Conservation (phyloP, 2,329 filamentous ascomycete genomes). For the Paraphaeosphaeria minitans region DNA sequence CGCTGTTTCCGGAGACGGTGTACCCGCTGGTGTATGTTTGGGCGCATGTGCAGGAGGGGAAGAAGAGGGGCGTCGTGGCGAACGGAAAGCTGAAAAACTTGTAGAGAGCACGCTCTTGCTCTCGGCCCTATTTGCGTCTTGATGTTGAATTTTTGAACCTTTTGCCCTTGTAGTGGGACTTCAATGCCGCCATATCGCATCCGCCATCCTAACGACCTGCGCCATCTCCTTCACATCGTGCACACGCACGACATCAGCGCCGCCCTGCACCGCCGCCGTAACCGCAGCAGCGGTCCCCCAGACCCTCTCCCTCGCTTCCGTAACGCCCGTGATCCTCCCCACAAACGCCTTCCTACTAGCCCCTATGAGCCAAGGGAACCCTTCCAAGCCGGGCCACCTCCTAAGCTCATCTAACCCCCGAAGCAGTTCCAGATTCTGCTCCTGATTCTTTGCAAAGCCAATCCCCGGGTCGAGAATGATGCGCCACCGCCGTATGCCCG, state of each 20-base stretch:
- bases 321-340: slow-evolving; percentile 77
- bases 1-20: slow-evolving; percentile 46
- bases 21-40: slow-evolving; percentile 49
- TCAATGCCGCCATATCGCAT: slow-evolving; percentile 78
- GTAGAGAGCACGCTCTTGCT: background rate
- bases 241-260: slow-evolving; percentile 89
- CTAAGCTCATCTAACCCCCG: slow-evolving; percentile 66
- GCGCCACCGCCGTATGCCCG: slow-evolving; percentile 88
- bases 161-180: background rate
- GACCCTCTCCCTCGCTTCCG: slow-evolving; percentile 69
- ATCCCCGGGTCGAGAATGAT: slow-evolving; percentile 94
- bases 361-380: slow-evolving; percentile 86
- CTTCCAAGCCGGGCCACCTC: slow-evolving; percentile 58
- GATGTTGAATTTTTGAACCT: background rate
- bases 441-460: slow-evolving; percentile 84
- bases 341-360: slow-evolving; percentile 90
- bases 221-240: slow-evolving; percentile 90
- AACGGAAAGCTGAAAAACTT: slow-evolving; percentile 16
- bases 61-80: slow-evolving; percentile 17
- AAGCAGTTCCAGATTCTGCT: slow-evolving; percentile 83
- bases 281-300: slow-evolving; percentile 92
- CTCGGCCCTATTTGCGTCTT: background rate
- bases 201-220: slow-evolving; percentile 82
- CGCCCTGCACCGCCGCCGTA: slow-evolving; percentile 80
- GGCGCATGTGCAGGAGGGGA: slow-evolving; percentile 26